phyloP scores from a whole-genome alignment of 805 yeast genomes.

The Metschnikowia proteae region DNA sequence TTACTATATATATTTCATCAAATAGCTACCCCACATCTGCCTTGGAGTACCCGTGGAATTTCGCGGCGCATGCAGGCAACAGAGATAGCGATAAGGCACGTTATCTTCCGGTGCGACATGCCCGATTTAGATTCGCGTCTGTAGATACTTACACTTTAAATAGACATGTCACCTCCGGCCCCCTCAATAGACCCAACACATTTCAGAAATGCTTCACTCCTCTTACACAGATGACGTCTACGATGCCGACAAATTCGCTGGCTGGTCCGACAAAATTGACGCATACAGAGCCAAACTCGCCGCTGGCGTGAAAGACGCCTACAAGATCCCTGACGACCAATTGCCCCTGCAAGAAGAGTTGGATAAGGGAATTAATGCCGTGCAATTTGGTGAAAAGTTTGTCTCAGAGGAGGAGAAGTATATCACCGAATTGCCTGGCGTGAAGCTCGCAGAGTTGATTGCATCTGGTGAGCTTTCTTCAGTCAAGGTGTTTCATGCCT shows the following conservation, averaged over 20 bases:
- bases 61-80: not conserved
- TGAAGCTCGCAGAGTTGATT: conserved; percentile 13
- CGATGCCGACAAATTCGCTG: conserved; percentile 9
- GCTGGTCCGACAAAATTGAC: conserved; percentile 31
- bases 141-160: not conserved
- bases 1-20: too few relatives aligned
- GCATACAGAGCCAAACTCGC: conserved; percentile 26
- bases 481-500: conserved; percentile 14
- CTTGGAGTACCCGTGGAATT: too few relatives aligned
- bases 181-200: too few relatives aligned
- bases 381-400: conserved; percentile 9
- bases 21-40: too few relatives aligned
- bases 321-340: conserved; percentile 10
- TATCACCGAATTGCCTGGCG: conserved; percentile 13
- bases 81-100: conserved; percentile 1
- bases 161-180: not conserved
- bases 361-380: conserved; percentile 16
- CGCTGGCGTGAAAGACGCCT: conserved; percentile 18
- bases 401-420: conserved; percentile 10
- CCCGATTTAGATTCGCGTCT: not conserved
- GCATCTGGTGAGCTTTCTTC: conserved; percentile 14
- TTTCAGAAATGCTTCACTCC: not conserved
- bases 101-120: conserved; percentile 4
- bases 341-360: conserved; percentile 16
- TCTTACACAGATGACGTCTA: conserved; percentile 8